Evolutionary conservation across 1,284 basidiomycete species (phyloP), one percentile per base, ranked within the genome.

Genomic region (Trichosporon coremiiforme): DNA sequence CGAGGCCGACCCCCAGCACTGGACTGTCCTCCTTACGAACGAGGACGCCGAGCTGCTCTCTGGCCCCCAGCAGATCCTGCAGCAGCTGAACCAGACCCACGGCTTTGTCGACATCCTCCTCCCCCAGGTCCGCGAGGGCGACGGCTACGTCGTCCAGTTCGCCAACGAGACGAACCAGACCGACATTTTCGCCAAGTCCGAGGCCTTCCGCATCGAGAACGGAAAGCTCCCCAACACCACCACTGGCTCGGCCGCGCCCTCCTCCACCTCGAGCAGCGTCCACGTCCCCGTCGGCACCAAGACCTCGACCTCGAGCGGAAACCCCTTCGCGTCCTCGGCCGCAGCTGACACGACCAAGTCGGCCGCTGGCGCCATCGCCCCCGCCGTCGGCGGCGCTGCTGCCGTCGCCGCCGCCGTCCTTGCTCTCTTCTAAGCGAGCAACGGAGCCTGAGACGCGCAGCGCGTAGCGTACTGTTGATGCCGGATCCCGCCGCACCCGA

Each of bases 61-160:
- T 57, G 74, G 71, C 8, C 78, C 79, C 67, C 78, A 79, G 62
- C 73, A 75, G 64, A 76, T 83, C 53, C 80, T 81, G 22, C 76
- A 83, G 75, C 73, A 74, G 65, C 78, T 25, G 55, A 38, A 57
- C 62, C 57, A 6, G 20, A 72, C 76, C 0, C 73, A 77, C 9
- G 53, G 70, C 20, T 78, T 73, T 60, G 75, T 80, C 60, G 33
- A 72, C 25, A 68, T 81, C 68, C 68, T 74, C 53, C 73, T 82
- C 22, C 76, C 76, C 57, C 66, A 71, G n/a, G 13, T 81, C 13
- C 4, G 31, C 60, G 22, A 45, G 41, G 71, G 69, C 36, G 68
- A 70, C 22, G 82, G 80, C 64, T 88, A 86, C 78, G 75, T 79
- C 53, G 84, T 88, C 45, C 76, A 79, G 69, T 85, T 87, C 68